These are phyloP conservation scores for Phenoliferia sp. DNA, from an alignment of 1,284 basidiomycete genomes.

Conservation along the genomic window DNA sequence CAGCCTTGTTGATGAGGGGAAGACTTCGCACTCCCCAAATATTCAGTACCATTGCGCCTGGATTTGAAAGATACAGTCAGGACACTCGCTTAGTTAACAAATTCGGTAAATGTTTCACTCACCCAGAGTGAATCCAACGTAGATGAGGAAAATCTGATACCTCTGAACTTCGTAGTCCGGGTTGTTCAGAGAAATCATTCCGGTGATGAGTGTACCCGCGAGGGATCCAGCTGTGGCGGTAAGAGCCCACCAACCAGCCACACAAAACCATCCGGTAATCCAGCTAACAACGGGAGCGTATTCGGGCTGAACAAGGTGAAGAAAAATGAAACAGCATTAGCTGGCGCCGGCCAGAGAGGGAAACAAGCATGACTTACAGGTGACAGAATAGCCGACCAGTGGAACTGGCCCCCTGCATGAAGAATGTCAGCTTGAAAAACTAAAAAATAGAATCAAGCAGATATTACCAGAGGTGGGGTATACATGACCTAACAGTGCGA, in stretches of 20 bases:
- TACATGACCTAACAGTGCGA: not conserved
- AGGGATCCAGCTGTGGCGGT: slow-evolving; percentile 23
- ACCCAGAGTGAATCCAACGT: slow-evolving; percentile 10
- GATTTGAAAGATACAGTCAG: slow-evolving; percentile 1
- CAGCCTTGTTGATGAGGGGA: slow-evolving; percentile 41
- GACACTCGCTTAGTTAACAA: not conserved
- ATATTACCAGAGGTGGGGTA: not conserved
- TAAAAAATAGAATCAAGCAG: not conserved
- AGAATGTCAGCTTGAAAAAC: not conserved
- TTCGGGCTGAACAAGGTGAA: not conserved
- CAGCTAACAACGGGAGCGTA: slow-evolving; percentile 20
- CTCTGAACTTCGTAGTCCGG: slow-evolving; percentile 17
- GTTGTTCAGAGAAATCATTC: slow-evolving; percentile 21
- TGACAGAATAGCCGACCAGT: slow-evolving; percentile 26
- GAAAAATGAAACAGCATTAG: not conserved
- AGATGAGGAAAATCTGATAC: slow-evolving; percentile 29
- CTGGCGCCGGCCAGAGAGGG: not conserved
- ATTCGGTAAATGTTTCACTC: not conserved
- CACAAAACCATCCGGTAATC: slow-evolving; percentile 30
- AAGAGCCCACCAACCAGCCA: slow-evolving; percentile 30
- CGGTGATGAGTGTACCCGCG: slow-evolving; percentile 17
- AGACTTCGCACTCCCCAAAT: slow-evolving; percentile 39
- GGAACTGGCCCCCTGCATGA: slow-evolving; percentile 30
- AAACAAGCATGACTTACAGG: not conserved
- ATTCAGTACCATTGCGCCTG: slow-evolving; percentile 34